phyloP scores from a whole-genome alignment of 2,329 filamentous ascomycete genomes.

The Conoideocrella luteorostrata region DNA sequence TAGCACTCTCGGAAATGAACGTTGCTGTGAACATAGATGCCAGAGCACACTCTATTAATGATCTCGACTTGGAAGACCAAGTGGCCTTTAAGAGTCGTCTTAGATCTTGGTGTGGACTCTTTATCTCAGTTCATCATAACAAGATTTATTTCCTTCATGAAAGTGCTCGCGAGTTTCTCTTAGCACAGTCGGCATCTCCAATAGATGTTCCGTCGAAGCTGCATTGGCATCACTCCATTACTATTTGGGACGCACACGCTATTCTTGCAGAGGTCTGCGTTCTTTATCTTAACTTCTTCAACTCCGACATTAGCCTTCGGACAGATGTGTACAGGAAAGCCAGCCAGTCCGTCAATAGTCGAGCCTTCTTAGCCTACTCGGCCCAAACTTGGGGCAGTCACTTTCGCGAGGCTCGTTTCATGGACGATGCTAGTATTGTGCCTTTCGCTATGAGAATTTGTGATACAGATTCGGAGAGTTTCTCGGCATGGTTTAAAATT shows the following conservation, averaged over 20 bases:
- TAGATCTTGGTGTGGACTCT: constrained; percentile 21
- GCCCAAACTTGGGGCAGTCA: constrained; percentile 15
- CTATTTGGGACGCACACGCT: background rate
- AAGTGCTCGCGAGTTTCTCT: constrained; percentile 26
- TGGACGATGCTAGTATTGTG: constrained; percentile 6
- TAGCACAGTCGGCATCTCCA: constrained; percentile 11
- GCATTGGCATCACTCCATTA: background rate
- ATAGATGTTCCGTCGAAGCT: constrained; percentile 4
- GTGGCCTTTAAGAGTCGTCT: constrained; percentile 15
- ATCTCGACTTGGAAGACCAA: background rate
- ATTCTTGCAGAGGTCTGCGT: background rate
- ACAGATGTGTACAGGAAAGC: background rate
- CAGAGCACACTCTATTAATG: background rate
- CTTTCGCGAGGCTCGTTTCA: constrained; percentile 13
- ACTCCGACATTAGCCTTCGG: background rate
- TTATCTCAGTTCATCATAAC: constrained; percentile 21
- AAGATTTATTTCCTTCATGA: too few species aligned
- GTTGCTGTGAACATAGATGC: background rate
- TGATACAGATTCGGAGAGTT: constrained; percentile 9
- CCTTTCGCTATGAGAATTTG: constrained; percentile 11
- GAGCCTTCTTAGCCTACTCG: constrained; percentile 16
- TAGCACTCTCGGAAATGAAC: too few species aligned
- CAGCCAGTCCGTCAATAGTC: background rate
- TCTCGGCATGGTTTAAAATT: constrained; percentile 3
- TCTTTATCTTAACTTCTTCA: background rate